Evolutionary conservation across 73 alveolate genomes (phyloP).

Genomic region (Effrenium voratum): DNA sequence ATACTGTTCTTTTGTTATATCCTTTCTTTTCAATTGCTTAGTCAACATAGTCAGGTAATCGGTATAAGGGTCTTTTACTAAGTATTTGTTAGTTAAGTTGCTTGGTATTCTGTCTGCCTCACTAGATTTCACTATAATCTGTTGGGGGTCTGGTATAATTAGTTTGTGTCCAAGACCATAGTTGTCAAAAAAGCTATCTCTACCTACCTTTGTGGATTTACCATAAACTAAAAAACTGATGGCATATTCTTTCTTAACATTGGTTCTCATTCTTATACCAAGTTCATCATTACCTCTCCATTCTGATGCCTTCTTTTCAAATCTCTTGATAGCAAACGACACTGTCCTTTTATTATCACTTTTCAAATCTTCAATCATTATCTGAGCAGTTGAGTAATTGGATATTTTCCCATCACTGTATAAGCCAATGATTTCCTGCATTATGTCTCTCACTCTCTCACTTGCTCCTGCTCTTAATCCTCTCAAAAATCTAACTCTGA

Average conservation of each 20-base stretch:
- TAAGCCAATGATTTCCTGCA: background rate
- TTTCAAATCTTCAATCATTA: background rate
- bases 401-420: constrained; percentile 14
- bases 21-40: background rate
- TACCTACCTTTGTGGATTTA: background rate
- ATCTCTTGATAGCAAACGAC: background rate
- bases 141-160: background rate
- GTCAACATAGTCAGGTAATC: background rate
- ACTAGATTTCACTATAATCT: background rate
- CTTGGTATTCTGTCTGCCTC: background rate
- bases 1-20: background rate
- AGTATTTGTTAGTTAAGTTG: background rate
- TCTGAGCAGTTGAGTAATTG: background rate
- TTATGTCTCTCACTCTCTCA: background rate
- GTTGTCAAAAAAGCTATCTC: background rate
- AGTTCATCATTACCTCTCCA: constrained; percentile 23
- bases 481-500: background rate
- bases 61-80: background rate
- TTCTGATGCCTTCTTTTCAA: constrained; percentile 8
- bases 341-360: background rate
- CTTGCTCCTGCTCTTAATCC: background rate
- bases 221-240: background rate
- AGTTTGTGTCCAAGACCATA: no score
- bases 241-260: background rate
- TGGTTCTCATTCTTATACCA: constrained; percentile 15